A percentile compares a stretch with the other conserved stretches of the same genome.
phyloP scores from a whole-genome alignment of 2,329 filamentous ascomycete species.

The Alternaria gaisen region DNA sequence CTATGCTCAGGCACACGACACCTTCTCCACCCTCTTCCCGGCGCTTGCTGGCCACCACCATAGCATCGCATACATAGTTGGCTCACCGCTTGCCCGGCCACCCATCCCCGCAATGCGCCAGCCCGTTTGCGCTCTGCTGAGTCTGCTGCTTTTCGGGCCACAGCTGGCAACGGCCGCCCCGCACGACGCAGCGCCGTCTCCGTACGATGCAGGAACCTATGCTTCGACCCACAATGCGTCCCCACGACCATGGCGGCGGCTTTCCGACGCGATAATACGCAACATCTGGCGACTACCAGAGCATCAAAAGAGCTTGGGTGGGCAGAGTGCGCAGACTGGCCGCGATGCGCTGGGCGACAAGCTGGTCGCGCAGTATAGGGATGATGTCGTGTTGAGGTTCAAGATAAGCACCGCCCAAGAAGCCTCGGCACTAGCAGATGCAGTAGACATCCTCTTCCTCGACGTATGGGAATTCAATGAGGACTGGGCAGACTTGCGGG shows the following conservation, averaged over 20 bases:
- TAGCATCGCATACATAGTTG: neutral
- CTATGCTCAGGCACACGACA: conserved; percentile 13
- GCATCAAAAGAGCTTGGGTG: conserved; percentile 22
- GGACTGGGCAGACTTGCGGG: conserved; percentile 83
- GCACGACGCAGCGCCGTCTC: conserved; percentile 31
- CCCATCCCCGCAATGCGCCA: conserved; percentile 38
- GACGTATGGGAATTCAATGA: conserved; percentile 90
- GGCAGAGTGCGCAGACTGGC: neutral
- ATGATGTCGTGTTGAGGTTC: conserved; percentile 90
- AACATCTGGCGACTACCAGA: conserved; percentile 42
- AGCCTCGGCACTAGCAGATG: conserved; percentile 74
- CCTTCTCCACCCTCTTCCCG: neutral
- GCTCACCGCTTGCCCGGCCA: neutral
- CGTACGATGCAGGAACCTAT: conserved; percentile 20
- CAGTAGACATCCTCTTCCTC: conserved; percentile 77
- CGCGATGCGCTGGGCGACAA: conserved; percentile 23
- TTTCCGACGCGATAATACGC: conserved; percentile 49
- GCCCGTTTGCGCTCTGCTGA: conserved; percentile 36
- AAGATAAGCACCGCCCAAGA: conserved; percentile 75
- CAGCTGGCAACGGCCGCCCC: conserved; percentile 44
- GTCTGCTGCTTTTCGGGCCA: conserved; percentile 43
- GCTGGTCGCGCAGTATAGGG: conserved; percentile 67
- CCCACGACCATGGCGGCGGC: conserved; percentile 47
- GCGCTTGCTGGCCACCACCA: conserved; percentile 5
- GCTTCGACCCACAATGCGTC: conserved; percentile 24